A percentile compares a stretch with the other conserved stretches of the same genome.
These are phyloP conservation scores for Barbarea vulgaris DNA, from an alignment of 345 rosid genomes.

Conservation along the genomic window DNA sequence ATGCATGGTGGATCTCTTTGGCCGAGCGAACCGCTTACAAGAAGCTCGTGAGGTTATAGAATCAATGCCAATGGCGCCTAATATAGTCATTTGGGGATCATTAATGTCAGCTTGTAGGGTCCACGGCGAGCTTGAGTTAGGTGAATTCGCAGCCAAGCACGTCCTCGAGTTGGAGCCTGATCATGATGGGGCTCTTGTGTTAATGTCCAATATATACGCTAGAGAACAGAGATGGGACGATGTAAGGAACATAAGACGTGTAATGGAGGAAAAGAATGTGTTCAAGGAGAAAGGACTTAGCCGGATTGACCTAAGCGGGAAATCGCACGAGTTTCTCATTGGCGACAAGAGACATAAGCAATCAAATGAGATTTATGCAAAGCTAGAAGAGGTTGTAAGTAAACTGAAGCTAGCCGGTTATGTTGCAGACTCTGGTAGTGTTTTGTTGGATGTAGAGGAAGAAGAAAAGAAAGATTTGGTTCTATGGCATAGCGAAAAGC, in stretches of 20 bases:
- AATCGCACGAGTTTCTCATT: constrained; percentile 57
- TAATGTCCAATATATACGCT: constrained; percentile 71
- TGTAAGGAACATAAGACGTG: constrained; percentile 55
- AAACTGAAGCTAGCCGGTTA: constrained; percentile 25
- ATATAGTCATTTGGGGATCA: constrained; percentile 69
- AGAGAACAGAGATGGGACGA: constrained; percentile 66
- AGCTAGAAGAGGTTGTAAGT: constrained; percentile 45
- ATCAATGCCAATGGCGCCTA: constrained; percentile 60
- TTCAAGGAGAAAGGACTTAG: constrained; percentile 66
- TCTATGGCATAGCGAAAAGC: constrained; percentile 35
- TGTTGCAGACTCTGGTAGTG: constrained; percentile 32
- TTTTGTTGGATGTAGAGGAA: constrained; percentile 49
- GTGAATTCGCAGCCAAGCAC: constrained; percentile 57
- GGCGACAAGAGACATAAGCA: constrained; percentile 55
- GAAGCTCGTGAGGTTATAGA: constrained; percentile 54
- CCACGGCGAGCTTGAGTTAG: constrained; percentile 58
- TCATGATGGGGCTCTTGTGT: constrained; percentile 67
- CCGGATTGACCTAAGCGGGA: constrained; percentile 55
- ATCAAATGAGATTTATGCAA: constrained; percentile 43
- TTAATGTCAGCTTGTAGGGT: constrained; percentile 64
- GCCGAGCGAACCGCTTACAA: constrained; percentile 52
- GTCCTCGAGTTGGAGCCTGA: constrained; percentile 60
- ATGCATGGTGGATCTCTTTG: constrained; percentile 66
- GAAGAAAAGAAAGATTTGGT: constrained; percentile 48
- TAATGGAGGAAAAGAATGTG: constrained; percentile 53